Evolutionary conservation across 352 stramenopile species (phyloP), one percentile per base, ranked within the genome.

Genomic region (Elongisporangium undulatum): DNA sequence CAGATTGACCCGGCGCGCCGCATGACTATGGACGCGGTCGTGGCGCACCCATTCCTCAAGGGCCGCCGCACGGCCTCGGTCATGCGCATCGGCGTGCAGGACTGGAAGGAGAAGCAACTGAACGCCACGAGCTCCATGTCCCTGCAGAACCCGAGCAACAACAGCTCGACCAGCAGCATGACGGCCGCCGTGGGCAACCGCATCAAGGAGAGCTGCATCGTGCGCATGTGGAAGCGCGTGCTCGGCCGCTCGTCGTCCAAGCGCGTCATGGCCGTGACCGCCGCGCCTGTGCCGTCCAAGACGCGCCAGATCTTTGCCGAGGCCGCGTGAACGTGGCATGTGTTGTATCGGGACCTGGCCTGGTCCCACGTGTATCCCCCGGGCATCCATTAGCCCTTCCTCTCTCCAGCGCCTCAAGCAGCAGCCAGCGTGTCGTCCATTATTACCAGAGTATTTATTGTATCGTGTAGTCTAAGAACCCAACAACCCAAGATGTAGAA

Each of bases 11-110:
- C 79, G 23, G 62, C 71, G 19, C 66, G 71, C 52, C 82, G 82
- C 20, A 62, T 87, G 48, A 75, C 71, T n/a, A 89, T 91, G 59
- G 66, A 75, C 49, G 53, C 77, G 52, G 80, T 94, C 50, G 69
- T 90, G 20, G 49, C 63, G 13, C 84, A 94, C 64, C 61, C 82
- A 58, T 92, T 90, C 65, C 50, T 94, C 65, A 54, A 68, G 58
- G 56, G 26, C 58, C 16, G 63, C 67, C 29, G 53, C 49, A 5
- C 51, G 54, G 12, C 45, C 55, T 16, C 63, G 72, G 48, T 64
- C 6, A 41, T 41, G 20, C 62, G 60, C 2, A 29, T 22, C 29
- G 24, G 26, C 2, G 63, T 59, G 8, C 59, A 59, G 9, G 56
- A 48, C 15, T 74, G 73, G 23, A 56, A 70, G 57, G 61, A 51